A percentile compares a stretch with the other conserved stretches of the same genome.
Evolutionary conservation across 2,329 filamentous ascomycete genomes (phyloP).

Genomic region (Stemphylium beticola): DNA sequence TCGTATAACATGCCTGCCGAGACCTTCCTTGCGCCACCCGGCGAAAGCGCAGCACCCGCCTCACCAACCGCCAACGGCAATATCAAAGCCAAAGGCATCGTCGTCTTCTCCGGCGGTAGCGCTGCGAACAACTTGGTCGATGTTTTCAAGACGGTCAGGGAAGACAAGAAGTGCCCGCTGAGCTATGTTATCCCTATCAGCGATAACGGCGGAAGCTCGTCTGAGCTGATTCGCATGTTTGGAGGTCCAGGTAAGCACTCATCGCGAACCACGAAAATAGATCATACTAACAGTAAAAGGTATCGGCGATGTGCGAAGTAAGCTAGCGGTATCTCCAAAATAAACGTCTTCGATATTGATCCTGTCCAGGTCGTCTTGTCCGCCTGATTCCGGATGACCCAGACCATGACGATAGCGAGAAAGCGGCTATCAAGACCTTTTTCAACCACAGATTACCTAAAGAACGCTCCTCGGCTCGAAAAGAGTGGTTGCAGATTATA

Average conservation of each 20-base stretch:
- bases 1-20: constrained; percentile 29
- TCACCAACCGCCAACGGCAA: constrained; percentile 29
- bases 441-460: constrained; percentile 86
- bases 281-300: constrained; percentile 39
- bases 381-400: constrained; percentile 78
- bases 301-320: constrained; percentile 79
- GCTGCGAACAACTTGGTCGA: constrained; percentile 95
- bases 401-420: constrained; percentile 59
- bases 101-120: constrained; percentile 89
- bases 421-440: constrained; percentile 76
- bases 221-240: constrained; percentile 91
- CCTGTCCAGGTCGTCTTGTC: constrained; percentile 76
- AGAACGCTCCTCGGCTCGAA: constrained; percentile 65
- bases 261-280: constrained; percentile 6
- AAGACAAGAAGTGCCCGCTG: constrained; percentile 70
- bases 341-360: neutral
- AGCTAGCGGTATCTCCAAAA: constrained; percentile 33
- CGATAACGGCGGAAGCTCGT: constrained; percentile 94
- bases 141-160: constrained; percentile 71
- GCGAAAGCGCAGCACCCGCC: constrained; percentile 21
- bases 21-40: constrained; percentile 20
- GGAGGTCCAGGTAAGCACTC: constrained; percentile 76
- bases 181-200: constrained; percentile 94
- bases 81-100: constrained; percentile 63
- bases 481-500: constrained; percentile 88